Conservation (phyloP, 2,329 filamentous ascomycete species). For the Cladosporium cucumerinum region DNA sequence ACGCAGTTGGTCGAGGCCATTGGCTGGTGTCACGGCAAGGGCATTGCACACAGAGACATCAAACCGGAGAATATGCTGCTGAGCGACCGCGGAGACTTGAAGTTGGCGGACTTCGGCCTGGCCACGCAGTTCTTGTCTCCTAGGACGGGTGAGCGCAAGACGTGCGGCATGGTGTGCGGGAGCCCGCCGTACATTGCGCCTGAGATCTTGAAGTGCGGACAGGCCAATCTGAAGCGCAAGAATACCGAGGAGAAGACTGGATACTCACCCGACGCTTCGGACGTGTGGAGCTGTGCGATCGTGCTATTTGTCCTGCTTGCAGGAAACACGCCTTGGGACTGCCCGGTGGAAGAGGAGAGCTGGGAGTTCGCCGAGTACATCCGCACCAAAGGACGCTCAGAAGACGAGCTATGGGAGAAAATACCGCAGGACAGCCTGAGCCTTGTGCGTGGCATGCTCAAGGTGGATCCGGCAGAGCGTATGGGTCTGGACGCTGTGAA, state of each 20-base stretch:
- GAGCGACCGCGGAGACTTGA: slow-evolving; percentile 78
- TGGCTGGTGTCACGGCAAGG: slow-evolving; percentile 92
- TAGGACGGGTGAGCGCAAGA: slow-evolving; percentile 71
- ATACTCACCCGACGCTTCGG: slow-evolving; percentile 75
- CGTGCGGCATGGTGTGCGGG: slow-evolving; percentile 85
- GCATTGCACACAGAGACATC: slow-evolving; percentile 76
- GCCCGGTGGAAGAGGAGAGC: slow-evolving; percentile 71
- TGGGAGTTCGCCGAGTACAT: slow-evolving; percentile 91
- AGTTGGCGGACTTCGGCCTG: slow-evolving; percentile 95
- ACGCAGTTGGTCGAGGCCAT: slow-evolving; percentile 85
- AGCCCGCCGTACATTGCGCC: slow-evolving; percentile 97
- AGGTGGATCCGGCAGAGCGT: slow-evolving; percentile 66
- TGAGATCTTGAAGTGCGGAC: slow-evolving; percentile 65
- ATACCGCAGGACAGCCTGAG: slow-evolving; percentile 73
- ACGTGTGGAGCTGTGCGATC: slow-evolving; percentile 97
- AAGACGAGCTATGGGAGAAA: slow-evolving; percentile 81
- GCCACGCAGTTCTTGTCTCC: slow-evolving; percentile 84
- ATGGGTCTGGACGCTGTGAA: slow-evolving; percentile 86
- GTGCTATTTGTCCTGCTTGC: slow-evolving; percentile 95
- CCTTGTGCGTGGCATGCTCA: slow-evolving; percentile 89
- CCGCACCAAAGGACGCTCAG: slow-evolving; percentile 68
- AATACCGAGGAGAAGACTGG: slow-evolving; percentile 50
- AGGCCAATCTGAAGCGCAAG: slow-evolving; percentile 44
- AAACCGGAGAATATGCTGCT: slow-evolving; percentile 91
- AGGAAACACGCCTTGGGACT: slow-evolving; percentile 97